phyloP scores from a whole-genome alignment of 306 rosid genomes.

The Geum urbanum region DNA sequence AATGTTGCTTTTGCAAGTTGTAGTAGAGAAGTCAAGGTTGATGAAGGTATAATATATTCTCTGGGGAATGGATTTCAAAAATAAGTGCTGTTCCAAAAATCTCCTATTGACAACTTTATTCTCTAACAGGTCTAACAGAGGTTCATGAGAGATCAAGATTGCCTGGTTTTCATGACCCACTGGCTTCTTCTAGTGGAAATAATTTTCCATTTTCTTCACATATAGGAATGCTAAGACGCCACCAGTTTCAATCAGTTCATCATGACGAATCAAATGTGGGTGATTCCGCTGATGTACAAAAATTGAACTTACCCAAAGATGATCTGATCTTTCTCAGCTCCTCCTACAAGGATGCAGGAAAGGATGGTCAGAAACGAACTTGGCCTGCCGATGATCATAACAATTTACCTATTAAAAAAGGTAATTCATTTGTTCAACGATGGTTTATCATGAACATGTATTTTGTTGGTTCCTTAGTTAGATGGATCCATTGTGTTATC shows the following conservation, averaged over 20 bases:
- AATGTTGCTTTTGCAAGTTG: constrained; percentile 34
- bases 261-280: constrained; percentile 32
- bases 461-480: constrained; percentile 21
- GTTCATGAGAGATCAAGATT: constrained; percentile 37
- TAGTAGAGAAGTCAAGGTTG: constrained; percentile 46
- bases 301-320: constrained; percentile 21
- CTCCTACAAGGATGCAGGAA: constrained; percentile 24
- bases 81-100: constrained; percentile 27
- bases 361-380: constrained; percentile 15
- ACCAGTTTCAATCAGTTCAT: constrained; percentile 34
- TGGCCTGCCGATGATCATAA: constrained; percentile 14
- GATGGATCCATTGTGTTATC: constrained; percentile 31
- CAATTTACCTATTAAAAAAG: constrained; percentile 25
- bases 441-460: constrained; percentile 42
- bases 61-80: constrained; percentile 22
- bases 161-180: constrained; percentile 39
- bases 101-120: constrained; percentile 37
- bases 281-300: constrained; percentile 17
- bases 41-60: constrained; percentile 64
- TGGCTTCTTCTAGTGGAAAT: constrained; percentile 37
- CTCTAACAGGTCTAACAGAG: constrained; percentile 48
- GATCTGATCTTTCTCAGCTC: constrained; percentile 18
- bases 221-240: constrained; percentile 34
- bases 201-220: constrained; percentile 35
- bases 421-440: constrained; percentile 22